These are phyloP conservation scores for Coemansia sp. DNA, from an alignment of 192 early-diverging fungal genomes.

Conservation along the genomic window DNA sequence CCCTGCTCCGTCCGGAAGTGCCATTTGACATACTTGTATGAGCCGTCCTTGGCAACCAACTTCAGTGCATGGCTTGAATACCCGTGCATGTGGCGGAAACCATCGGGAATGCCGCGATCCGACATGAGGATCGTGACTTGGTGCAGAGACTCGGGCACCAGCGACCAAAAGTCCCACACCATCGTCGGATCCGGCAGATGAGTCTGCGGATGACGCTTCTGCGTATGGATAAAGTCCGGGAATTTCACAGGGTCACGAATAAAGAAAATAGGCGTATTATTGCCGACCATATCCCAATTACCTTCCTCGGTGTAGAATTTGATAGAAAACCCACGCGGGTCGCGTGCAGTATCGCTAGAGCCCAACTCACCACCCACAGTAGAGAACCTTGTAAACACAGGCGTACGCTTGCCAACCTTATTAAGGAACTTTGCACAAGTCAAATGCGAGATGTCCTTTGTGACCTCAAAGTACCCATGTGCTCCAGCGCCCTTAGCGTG, in stretches of 20 bases:
- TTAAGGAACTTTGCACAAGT: constrained; percentile 74
- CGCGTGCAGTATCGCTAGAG: constrained; percentile 72
- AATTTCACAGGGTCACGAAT: constrained; percentile 78
- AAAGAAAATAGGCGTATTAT: constrained; percentile 85
- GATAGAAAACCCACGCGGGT: constrained; percentile 79
- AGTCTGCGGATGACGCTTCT: constrained; percentile 79
- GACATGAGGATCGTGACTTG: constrained; percentile 78
- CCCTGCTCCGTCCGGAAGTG: constrained; percentile 73
- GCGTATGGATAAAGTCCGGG: constrained; percentile 82
- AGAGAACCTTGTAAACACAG: constrained; percentile 77
- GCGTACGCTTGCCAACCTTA: constrained; percentile 73
- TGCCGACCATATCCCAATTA: constrained; percentile 86
- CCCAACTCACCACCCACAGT: constrained; percentile 77
- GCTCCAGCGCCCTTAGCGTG: constrained; percentile 85
- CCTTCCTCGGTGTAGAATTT: constrained; percentile 89
- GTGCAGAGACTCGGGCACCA: constrained; percentile 75
- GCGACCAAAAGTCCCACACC: constrained; percentile 80
- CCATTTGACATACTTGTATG: constrained; percentile 78
- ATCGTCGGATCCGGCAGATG: constrained; percentile 68
- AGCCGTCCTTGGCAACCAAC: constrained; percentile 67
- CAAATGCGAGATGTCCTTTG: constrained; percentile 65
- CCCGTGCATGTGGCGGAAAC: constrained; percentile 82
- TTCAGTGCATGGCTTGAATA: constrained; percentile 78
- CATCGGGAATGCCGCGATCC: constrained; percentile 80
- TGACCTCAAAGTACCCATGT: constrained; percentile 80